phyloP scores from a whole-genome alignment of 345 rosid species.

The Carallia pectinifolia region DNA sequence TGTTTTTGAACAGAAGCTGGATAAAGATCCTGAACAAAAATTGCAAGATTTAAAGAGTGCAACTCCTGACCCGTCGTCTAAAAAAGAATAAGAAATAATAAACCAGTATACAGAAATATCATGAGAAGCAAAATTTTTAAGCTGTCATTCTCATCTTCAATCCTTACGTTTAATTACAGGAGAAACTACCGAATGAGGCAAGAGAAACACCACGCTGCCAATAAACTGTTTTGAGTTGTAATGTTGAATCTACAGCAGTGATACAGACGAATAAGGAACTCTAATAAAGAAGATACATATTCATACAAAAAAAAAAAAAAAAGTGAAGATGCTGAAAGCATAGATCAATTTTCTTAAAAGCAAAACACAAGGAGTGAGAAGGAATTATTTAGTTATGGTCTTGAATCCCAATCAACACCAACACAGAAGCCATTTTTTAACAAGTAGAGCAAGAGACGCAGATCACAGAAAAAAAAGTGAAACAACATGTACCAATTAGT shows the following conservation, averaged over 20 bases:
- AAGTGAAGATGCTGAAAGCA: background rate
- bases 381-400: no score
- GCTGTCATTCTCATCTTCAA: conserved; percentile 15
- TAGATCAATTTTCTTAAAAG: background rate
- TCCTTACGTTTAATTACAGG: no score
- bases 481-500: background rate
- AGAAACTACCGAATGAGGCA: no score
- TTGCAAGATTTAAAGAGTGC: background rate
- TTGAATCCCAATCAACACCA: no score
- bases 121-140: background rate
- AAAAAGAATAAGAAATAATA: background rate
- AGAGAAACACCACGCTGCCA: no score
- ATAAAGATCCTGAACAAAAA: background rate
- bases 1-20: background rate
- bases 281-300: background rate
- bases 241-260: no score
- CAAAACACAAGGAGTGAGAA: no score
- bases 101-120: background rate
- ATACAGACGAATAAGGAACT: background rate
- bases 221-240: no score
- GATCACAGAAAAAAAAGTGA: background rate
- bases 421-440: background rate
- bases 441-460: background rate
- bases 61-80: background rate
- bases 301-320: background rate